Evolutionary conservation across 306 rosid species (phyloP), one percentile per base, ranked within the genome.

Genomic region (Vicia faba): DNA sequence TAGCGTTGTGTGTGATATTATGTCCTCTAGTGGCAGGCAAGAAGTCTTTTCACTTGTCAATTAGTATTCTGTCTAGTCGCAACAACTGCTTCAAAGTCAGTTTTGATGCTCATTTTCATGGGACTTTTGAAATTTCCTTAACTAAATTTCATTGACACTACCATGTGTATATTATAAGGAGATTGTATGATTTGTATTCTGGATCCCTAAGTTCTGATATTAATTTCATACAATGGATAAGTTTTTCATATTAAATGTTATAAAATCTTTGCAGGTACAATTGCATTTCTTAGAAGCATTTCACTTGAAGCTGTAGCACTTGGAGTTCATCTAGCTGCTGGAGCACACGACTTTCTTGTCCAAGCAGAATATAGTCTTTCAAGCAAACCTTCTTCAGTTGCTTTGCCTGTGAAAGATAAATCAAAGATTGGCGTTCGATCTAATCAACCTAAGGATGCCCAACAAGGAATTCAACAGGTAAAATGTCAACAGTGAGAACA

Each of bases 271-370:
- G 57, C 75, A 93, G 99, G 99, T 65, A 83, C 95, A 56, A 75
- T 86, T 73, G 97, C 99, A 67, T 93, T 93, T 80, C 96, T 93
- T 69, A 86, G 86, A 79, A 93, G 99, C 81, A 84, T 93, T 82
- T 90, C 99, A 40, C 80, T 90, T 82, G 99, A 93, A 86, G 97
- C 99, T 73, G 84, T 93, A 82, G 99, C 88, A 63, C 91, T 93
- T 15, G 99, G 96, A 72, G 99, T 93, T 62, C 99, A 93, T 88
- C 81, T 93, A 78, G 99, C 99, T 26, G 97, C 97, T 48, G 97
- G 97, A 46, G 89, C 96, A 70, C 87, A 90, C 60, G 97, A 93
- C 69, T 80, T 93, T 82, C 74, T 93, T 63, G 84, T 84, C 26
- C 96, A 84, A 81, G 96, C 96, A 4, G 99, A 93, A 73, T 84